These are phyloP conservation scores for Cubamyces lactineus DNA, from an alignment of 768 basidiomycete genomes.

Conservation along the genomic window DNA sequence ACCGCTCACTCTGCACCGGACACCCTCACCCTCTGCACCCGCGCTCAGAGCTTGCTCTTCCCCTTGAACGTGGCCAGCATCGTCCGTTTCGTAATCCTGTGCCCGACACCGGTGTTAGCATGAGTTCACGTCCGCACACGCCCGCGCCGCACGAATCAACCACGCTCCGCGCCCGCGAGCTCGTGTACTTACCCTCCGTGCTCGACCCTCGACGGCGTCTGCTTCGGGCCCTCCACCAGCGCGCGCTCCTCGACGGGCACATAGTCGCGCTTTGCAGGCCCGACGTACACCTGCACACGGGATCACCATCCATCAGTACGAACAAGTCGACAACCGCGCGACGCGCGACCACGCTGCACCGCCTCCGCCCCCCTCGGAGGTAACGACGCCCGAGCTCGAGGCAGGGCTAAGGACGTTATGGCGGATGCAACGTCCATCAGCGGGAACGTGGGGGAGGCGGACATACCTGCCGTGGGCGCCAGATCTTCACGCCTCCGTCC, in stretches of 20 bases:
- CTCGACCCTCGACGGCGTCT: slow-evolving; percentile 62
- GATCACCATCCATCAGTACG: not conserved
- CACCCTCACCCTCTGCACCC: not conserved
- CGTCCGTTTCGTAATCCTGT: slow-evolving; percentile 69
- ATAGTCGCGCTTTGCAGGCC: slow-evolving; percentile 74
- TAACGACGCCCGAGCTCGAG: not conserved
- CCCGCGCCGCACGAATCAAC: slow-evolving; percentile 13
- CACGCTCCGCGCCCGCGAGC: not conserved
- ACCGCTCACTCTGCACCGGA: too few relatives aligned
- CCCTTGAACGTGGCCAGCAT: slow-evolving; percentile 64
- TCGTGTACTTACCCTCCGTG: slow-evolving; percentile 69
- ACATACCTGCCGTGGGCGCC: slow-evolving; percentile 81
- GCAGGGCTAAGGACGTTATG: not conserved
- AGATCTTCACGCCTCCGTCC: slow-evolving; percentile 89
- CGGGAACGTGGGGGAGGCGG: not conserved
- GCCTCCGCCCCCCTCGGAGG: slow-evolving; percentile 2
- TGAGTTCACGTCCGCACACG: slow-evolving; percentile 32
- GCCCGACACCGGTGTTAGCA: slow-evolving; percentile 1
- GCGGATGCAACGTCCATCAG: not conserved
- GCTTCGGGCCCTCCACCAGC: slow-evolving; percentile 54
- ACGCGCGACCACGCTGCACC: not conserved
- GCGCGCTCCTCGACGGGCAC: slow-evolving; percentile 64
- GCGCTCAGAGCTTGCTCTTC: slow-evolving; percentile 45
- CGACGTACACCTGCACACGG: slow-evolving; percentile 72
- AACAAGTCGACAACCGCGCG: not conserved